These are phyloP conservation scores for Spirogloea muscicola DNA, from an alignment of 139 green algal species.

Conservation along the genomic window DNA sequence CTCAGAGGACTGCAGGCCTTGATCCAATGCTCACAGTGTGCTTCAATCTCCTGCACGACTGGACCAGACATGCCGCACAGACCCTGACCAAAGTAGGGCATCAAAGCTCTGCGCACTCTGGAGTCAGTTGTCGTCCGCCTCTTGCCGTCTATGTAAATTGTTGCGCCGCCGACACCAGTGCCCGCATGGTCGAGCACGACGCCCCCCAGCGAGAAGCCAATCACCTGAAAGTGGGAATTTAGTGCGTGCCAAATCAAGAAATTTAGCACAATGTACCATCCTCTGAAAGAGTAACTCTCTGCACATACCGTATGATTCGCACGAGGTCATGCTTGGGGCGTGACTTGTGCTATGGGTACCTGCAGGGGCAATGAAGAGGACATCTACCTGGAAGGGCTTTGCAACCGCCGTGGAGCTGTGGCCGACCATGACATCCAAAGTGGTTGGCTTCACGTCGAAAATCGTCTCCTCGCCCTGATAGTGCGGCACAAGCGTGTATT, in stretches of 20 bases:
- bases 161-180: slow-evolving; percentile 15
- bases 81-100: no score
- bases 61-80: no score
- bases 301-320: no score
- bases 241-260: no score
- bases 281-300: no score
- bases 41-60: no score
- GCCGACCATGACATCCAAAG: slow-evolving; percentile 19
- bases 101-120: not conserved
- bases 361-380: not conserved
- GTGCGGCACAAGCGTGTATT: slow-evolving; percentile 29
- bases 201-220: slow-evolving; percentile 32
- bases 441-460: slow-evolving; percentile 38
- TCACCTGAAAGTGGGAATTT: no score
- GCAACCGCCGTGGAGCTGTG: not conserved
- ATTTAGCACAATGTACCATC: no score
- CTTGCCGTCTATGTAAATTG: slow-evolving; percentile 18
- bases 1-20: no score
- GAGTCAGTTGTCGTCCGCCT: slow-evolving; percentile 1
- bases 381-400: slow-evolving; percentile 32
- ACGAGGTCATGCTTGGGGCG: no score
- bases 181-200: slow-evolving; percentile 13
- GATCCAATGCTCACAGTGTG: no score
- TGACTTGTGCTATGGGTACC: no score
- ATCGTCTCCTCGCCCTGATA: slow-evolving; percentile 42